Evolutionary conservation across 768 basidiomycete species (phyloP).

Genomic region (Phlegmacium glaucopus): DNA sequence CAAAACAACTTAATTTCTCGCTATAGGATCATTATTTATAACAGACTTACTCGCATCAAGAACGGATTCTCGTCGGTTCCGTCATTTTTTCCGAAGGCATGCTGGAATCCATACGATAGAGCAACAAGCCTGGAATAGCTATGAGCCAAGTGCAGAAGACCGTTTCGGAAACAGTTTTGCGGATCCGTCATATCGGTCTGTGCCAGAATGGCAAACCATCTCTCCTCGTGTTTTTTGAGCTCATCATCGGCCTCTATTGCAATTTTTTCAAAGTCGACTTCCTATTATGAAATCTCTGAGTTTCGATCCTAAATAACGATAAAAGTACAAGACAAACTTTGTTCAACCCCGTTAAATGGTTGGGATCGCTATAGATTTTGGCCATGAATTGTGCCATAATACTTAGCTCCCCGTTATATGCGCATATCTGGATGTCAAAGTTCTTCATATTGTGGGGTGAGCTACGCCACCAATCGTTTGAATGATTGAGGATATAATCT

Average conservation of each 20-base stretch:
- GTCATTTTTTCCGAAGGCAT: conserved; percentile 61
- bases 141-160: conserved; percentile 57
- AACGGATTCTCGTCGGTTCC: conserved; percentile 61
- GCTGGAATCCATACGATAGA: conserved; percentile 75
- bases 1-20: conserved; percentile 2
- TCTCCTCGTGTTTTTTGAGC: conserved; percentile 49
- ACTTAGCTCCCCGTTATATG: conserved; percentile 73
- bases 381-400: conserved; percentile 56
- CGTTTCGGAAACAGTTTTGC: conserved; percentile 57
- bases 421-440: conserved; percentile 80
- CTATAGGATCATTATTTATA: neutral
- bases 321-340: conserved; percentile 41
- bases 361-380: conserved; percentile 70
- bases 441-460: conserved; percentile 65
- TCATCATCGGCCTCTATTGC: conserved; percentile 69
- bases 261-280: conserved; percentile 58
- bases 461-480: conserved; percentile 65
- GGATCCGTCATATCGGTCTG: conserved; percentile 51
- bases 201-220: conserved; percentile 53
- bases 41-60: conserved; percentile 51
- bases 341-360: conserved; percentile 72
- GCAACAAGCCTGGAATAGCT: conserved; percentile 69
- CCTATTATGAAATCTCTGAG: conserved; percentile 30
- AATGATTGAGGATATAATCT: conserved; percentile 74
- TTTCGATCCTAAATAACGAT: neutral